Evolutionary conservation across 441 rosid genomes (phyloP).

Genomic region (Erodium texanum): DNA sequence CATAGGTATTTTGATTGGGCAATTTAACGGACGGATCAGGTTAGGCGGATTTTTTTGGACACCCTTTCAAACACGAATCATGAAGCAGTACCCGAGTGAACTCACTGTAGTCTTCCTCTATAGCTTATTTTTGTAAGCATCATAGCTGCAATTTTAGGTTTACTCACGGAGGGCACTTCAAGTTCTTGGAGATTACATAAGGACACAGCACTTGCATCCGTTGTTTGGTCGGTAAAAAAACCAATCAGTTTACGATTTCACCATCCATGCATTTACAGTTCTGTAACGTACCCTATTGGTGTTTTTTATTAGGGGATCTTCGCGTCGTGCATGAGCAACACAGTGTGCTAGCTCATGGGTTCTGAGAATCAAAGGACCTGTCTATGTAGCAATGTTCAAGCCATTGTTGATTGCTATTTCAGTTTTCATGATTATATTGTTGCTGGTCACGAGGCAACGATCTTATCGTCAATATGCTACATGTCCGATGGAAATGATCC

Average conservation of each 20-base stretch:
- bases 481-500: too few relatives aligned
- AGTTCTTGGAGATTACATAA: constrained; percentile 45
- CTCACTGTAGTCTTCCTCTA: constrained; percentile 52
- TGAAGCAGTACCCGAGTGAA: constrained; percentile 63
- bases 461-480: too few relatives aligned
- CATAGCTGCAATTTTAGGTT: constrained; percentile 38
- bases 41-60: too few relatives aligned
- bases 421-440: constrained; percentile 24
- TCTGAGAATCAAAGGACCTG: constrained; percentile 25
- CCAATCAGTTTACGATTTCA: background rate
- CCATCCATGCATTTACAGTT: background rate
- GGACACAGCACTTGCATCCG: constrained; percentile 37
- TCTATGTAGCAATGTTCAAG: constrained; percentile 32
- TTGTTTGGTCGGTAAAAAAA: constrained; percentile 45
- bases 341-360: constrained; percentile 28
- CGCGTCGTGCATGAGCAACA: constrained; percentile 21
- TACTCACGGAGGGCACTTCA: constrained; percentile 30
- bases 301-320: constrained; percentile 19
- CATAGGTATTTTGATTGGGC: too few relatives aligned
- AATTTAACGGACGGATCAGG: too few relatives aligned
- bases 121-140: constrained; percentile 44
- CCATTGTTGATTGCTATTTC: constrained; percentile 26
- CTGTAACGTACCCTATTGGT: too few relatives aligned
- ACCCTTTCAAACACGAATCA: constrained; percentile 39
- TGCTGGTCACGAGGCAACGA: constrained; percentile 16